Evolutionary conservation across 2,329 filamentous ascomycete species (phyloP).

Genomic region (Acephala macrosclerotiorum): DNA sequence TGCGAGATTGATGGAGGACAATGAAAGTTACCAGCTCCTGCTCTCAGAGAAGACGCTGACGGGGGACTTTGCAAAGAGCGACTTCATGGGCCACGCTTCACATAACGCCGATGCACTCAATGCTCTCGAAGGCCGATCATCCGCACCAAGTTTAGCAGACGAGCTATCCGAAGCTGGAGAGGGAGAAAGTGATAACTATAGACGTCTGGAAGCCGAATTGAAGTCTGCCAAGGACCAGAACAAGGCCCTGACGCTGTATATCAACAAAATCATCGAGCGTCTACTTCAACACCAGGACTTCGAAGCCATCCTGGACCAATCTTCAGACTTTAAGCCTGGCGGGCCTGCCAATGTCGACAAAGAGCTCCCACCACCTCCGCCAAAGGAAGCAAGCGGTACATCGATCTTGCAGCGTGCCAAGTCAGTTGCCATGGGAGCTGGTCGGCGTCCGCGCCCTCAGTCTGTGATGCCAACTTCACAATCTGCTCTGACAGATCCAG

Average conservation of each 20-base stretch:
- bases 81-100: slow-evolving; percentile 72
- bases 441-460: slow-evolving; percentile 58
- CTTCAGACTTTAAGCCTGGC: slow-evolving; percentile 63
- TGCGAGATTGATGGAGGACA: slow-evolving; percentile 95
- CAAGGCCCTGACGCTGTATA: slow-evolving; percentile 95
- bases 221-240: slow-evolving; percentile 89
- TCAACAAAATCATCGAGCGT: slow-evolving; percentile 98
- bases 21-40: slow-evolving; percentile 96
- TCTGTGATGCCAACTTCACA: slow-evolving; percentile 57
- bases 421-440: slow-evolving; percentile 60
- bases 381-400: slow-evolving; percentile 52
- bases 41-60: slow-evolving; percentile 95
- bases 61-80: slow-evolving; percentile 85
- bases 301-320: slow-evolving; percentile 89
- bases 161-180: slow-evolving; percentile 80
- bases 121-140: slow-evolving; percentile 64
- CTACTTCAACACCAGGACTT: slow-evolving; percentile 94
- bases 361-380: slow-evolving; percentile 77
- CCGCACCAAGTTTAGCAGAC: slow-evolving; percentile 77
- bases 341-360: slow-evolving; percentile 64
- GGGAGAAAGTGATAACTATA: slow-evolving; percentile 66
- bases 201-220: slow-evolving; percentile 79
- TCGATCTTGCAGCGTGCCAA: slow-evolving; percentile 68
- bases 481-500: slow-evolving; percentile 67
- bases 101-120: slow-evolving; percentile 70